Evolutionary conservation across 208 protist species (phyloP).

Genomic region (Leptomonas pyrrhocoris): DNA sequence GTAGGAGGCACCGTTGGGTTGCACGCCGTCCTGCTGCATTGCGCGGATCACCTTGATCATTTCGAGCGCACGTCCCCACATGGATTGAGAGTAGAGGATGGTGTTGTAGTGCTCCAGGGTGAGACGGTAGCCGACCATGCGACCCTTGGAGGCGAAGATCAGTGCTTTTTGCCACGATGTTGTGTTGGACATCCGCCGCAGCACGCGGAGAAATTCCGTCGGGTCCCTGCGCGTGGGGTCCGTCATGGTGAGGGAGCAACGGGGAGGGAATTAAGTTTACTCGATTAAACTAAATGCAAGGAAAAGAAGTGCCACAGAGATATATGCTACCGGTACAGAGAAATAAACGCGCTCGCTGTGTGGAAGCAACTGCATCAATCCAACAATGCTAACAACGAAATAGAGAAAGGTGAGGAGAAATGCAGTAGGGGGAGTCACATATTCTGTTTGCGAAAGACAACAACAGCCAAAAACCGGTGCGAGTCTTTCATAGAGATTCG

Average conservation of each 20-base stretch:
- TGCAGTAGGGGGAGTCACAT: too few species aligned
- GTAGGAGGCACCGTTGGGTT: constrained; percentile 89
- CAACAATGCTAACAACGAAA: too few species aligned
- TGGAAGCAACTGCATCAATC: too few species aligned
- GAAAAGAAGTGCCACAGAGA: not conserved
- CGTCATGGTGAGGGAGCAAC: constrained; percentile 54
- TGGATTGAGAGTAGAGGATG: constrained; percentile 87
- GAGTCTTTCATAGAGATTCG: too few species aligned
- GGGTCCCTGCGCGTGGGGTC: constrained; percentile 88
- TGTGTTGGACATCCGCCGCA: constrained; percentile 86
- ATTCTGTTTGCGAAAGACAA: too few species aligned
- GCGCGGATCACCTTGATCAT: constrained; percentile 87
- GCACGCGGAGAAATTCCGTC: constrained; percentile 91
- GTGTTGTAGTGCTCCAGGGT: constrained; percentile 92
- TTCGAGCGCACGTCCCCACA: constrained; percentile 90
- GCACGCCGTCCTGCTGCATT: constrained; percentile 89
- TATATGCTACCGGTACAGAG: too few species aligned
- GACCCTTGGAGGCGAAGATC: constrained; percentile 88
- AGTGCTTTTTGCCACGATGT: constrained; percentile 92
- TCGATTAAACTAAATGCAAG: not conserved
- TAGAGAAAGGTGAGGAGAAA: too few species aligned
- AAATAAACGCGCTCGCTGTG: too few species aligned
- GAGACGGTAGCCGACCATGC: constrained; percentile 91
- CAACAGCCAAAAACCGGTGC: too few species aligned
- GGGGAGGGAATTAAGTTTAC: not conserved